Evolutionary conservation across 2,329 filamentous ascomycete species (phyloP).

Genomic region (Zarea fungicola): DNA sequence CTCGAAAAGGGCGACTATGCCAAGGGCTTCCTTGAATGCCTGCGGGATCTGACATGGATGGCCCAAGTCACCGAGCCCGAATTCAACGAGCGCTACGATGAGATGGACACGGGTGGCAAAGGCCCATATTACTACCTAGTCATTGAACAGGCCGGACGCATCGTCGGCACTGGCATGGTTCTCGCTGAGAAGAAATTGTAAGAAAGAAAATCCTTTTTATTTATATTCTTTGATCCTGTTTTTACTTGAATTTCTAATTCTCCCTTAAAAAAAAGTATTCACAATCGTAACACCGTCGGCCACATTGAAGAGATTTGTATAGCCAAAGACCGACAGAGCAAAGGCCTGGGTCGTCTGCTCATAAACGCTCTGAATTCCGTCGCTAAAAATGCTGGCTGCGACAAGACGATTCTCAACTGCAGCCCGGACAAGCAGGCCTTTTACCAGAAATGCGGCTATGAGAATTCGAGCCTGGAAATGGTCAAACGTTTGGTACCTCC

Average conservation of each 20-base stretch:
- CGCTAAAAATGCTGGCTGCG: conserved; percentile 68
- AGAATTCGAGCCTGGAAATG: conserved; percentile 11
- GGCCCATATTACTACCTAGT: conserved; percentile 66
- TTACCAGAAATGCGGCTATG: conserved; percentile 45
- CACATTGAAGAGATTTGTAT: conserved; percentile 86
- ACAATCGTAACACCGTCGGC: conserved; percentile 62
- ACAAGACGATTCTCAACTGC: conserved; percentile 74
- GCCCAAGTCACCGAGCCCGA: conserved; percentile 62
- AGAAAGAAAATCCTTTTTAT: too few species aligned
- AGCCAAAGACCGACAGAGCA: conserved; percentile 71
- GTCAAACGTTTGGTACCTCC: too few species aligned
- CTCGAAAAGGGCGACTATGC: conserved; percentile 63
- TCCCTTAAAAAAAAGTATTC: conserved; percentile 57
- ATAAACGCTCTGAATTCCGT: conserved; percentile 73
- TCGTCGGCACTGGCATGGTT: conserved; percentile 71
- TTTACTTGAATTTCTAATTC: too few species aligned
- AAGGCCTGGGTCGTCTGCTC: conserved; percentile 70
- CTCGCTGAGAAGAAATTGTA: conserved; percentile 77
- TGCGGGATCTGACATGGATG: conserved; percentile 71
- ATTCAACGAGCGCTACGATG: conserved; percentile 65
- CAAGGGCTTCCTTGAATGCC: conserved; percentile 68
- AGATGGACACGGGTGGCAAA: conserved; percentile 34
- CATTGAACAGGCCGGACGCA: conserved; percentile 55
- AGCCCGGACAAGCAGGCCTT: conserved; percentile 74
- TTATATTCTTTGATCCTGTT: too few species aligned